Evolutionary conservation across 768 basidiomycete species (phyloP), one percentile per base, ranked within the genome.

Genomic region (Omphalotus guepiniiformis): DNA sequence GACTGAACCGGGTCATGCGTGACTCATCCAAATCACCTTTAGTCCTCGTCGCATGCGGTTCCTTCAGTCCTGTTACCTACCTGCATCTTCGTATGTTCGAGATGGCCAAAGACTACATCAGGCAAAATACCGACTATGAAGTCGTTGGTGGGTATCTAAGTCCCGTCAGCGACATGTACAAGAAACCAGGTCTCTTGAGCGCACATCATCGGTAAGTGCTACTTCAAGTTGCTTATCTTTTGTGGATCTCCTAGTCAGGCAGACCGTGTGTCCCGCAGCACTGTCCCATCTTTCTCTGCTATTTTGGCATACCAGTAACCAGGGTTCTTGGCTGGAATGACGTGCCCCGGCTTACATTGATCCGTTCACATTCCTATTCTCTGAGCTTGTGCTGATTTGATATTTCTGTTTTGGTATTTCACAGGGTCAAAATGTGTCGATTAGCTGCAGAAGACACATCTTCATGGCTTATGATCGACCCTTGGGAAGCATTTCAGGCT

Each of bases 31-130:
- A 86, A 68, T 83, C 84, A 6, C 95, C 93, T n/a, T 70, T 96
- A 55, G 89, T 93, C 47, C 83, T 96, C 53, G 92, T 99, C 50
- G 96, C 93, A 38, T 99, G 96, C 61, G 96, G 95, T 23, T 95
- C 92, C 47, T 97, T 97, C 80, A 94, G 91, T 58, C 95, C 95
- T 9, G 88, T 96, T 53, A 96, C 94, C n/a, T 95, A 93, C 61
- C 86, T 95, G 42, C 93, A 96, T 61, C 80, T 97, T 52, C 89
- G 96, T 55, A 97, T 99, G 93, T 99, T 98, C 68, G 96, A 98
- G 64, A 98, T 99, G 96, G 96, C 95, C 47, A 88, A 87, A 69
- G 96, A 98, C 73, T 93, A 93, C 59, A 82, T 89, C 44, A 82
- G 91, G 42, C 88, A 93, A 58, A 91, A 93, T 65, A 93, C 91